Evolutionary conservation across 2,329 filamentous ascomycete genomes (phyloP).

Genomic region (Sarocladiaceae sp.): DNA sequence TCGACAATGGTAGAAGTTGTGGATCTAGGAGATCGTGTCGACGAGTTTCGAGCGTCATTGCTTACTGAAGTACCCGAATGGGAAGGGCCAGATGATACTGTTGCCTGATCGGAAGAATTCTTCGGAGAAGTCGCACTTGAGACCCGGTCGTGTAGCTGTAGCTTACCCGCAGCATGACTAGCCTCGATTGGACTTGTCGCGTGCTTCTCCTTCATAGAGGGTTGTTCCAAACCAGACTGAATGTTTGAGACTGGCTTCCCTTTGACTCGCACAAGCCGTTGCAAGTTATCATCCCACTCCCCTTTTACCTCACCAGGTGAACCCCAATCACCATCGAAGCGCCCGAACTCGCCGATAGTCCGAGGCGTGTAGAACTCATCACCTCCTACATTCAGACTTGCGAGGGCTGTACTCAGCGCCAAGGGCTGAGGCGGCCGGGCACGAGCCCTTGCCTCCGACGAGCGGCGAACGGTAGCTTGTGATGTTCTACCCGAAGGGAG

Average conservation of each 20-base stretch:
- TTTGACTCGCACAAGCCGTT: slow-evolving; percentile 49
- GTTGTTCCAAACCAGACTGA: slow-evolving; percentile 35
- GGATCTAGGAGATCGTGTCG: slow-evolving; percentile 51
- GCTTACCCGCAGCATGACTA: slow-evolving; percentile 42
- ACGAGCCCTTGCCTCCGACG: slow-evolving; percentile 20
- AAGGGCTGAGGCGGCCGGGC: slow-evolving; percentile 21
- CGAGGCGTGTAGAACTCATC: slow-evolving; percentile 36
- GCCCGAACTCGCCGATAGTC: slow-evolving; percentile 44
- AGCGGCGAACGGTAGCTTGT: slow-evolving; percentile 38
- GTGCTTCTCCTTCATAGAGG: slow-evolving; percentile 24
- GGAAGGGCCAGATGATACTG: slow-evolving; percentile 25
- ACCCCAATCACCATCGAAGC: slow-evolving; percentile 58
- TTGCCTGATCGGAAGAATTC: slow-evolving; percentile 22
- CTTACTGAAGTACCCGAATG: slow-evolving; percentile 35
- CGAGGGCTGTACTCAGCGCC: slow-evolving; percentile 37
- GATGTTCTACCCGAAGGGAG: slow-evolving; percentile 38
- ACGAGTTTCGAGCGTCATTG: slow-evolving; percentile 45
- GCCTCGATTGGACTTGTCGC: slow-evolving; percentile 47
- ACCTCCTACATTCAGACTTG: slow-evolving; percentile 29
- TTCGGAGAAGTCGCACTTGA: slow-evolving; percentile 31
- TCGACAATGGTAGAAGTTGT: slow-evolving; percentile 53
- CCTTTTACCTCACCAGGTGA: slow-evolving; percentile 41
- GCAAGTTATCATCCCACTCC: slow-evolving; percentile 48
- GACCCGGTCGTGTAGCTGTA: slow-evolving; percentile 40
- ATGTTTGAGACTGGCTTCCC: slow-evolving; percentile 33